phyloP scores from a whole-genome alignment of 805 yeast genomes.

The Barnettozyma salicaria region DNA sequence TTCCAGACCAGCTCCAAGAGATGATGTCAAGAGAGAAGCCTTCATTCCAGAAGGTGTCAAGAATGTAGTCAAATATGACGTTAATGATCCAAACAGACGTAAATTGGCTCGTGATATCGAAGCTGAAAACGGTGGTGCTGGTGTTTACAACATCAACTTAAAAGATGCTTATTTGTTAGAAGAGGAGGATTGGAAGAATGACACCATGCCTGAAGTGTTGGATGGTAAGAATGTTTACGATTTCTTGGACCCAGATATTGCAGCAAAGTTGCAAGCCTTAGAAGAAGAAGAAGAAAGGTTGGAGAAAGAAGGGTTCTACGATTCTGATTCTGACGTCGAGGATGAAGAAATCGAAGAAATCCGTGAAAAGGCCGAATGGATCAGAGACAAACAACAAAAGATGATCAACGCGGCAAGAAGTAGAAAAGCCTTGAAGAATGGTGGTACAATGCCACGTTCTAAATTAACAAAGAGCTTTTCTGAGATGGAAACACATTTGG shows the following conservation, averaged over 20 bases:
- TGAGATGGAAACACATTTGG: constrained; percentile 86
- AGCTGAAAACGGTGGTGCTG: constrained; percentile 96
- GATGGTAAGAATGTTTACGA: constrained; percentile 97
- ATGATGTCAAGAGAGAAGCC: constrained; percentile 74
- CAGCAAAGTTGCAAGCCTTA: constrained; percentile 85
- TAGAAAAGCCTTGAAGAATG: constrained; percentile 81
- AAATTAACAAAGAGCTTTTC: constrained; percentile 67
- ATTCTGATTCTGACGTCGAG: constrained; percentile 68
- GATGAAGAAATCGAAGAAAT: constrained; percentile 67
- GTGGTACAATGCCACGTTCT: constrained; percentile 86
- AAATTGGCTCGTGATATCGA: constrained; percentile 83
- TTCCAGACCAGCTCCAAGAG: constrained; percentile 83
- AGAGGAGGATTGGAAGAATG: constrained; percentile 97
- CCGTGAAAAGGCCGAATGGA: constrained; percentile 87
- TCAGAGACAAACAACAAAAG: constrained; percentile 88
- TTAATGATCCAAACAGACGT: constrained; percentile 76
- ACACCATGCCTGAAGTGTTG: constrained; percentile 92
- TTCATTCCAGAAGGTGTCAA: constrained; percentile 75
- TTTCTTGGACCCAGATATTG: constrained; percentile 93
- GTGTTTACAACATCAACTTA: constrained; percentile 91
- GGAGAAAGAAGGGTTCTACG: constrained; percentile 92
- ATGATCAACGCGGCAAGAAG: constrained; percentile 86
- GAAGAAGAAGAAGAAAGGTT: constrained; percentile 96
- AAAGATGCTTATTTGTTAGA: constrained; percentile 89
- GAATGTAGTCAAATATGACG: constrained; percentile 59